Evolutionary conservation across 2,329 filamentous ascomycete genomes (phyloP).

Genomic region (Botryosphaeria dothidea): DNA sequence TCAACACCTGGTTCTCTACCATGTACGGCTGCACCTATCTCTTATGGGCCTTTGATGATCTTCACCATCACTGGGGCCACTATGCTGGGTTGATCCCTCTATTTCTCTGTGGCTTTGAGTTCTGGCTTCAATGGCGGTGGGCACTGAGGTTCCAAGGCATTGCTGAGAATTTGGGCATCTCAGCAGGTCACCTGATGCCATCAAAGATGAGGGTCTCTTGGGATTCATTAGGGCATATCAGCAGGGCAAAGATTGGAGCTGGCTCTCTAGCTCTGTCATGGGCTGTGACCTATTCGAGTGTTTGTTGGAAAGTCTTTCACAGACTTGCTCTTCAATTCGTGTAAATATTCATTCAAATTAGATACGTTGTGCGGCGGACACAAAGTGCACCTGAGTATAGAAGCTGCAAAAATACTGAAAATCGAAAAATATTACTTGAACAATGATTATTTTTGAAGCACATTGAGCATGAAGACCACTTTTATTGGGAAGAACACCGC

Average conservation of each 20-base stretch:
- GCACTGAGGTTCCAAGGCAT: not conserved
- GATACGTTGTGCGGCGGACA: too few relatives aligned
- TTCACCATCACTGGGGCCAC: not conserved
- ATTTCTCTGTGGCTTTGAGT: not conserved
- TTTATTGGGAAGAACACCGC: too few relatives aligned
- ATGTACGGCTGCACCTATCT: conserved; percentile 4
- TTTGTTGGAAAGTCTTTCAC: not conserved
- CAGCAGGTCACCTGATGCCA: not conserved
- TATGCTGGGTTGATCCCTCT: not conserved
- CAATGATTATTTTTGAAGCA: too few relatives aligned
- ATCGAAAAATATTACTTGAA: too few relatives aligned
- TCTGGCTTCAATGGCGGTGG: conserved; percentile 3
- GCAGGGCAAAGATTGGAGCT: not conserved
- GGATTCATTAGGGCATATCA: not conserved
- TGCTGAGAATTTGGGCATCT: not conserved
- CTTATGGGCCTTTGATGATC: not conserved
- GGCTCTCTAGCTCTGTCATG: not conserved
- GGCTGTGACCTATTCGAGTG: not conserved
- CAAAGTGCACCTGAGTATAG: too few relatives aligned
- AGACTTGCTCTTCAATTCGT: not conserved
- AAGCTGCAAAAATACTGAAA: too few relatives aligned
- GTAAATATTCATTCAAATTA: not conserved
- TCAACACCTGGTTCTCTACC: conserved; percentile 1
- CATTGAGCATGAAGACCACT: too few relatives aligned
- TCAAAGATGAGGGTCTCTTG: not conserved